Base-by-base conservation (phyloP, 2,329 filamentous ascomycete genomes). In the Xylaria sp. region DNA sequence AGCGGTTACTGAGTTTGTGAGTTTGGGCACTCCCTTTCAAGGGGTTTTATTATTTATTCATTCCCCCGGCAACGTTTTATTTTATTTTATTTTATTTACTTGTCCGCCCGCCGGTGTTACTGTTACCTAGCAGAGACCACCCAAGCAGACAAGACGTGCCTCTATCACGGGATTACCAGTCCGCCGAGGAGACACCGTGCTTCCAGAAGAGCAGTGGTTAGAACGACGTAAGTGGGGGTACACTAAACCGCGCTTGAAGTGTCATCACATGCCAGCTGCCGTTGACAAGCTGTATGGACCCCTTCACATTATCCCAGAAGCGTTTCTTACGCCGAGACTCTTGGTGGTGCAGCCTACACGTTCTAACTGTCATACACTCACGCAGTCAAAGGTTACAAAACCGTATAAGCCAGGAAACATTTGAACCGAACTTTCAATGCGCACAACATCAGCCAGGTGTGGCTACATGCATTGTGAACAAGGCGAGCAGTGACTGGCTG, bases 381-480 rank as follows among this genome's bases (percentile, higher is more conserved):
- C 13, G 25, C 25, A 33, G 53, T 25, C 11, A 50, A 44, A 11
- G 17, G 27, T 29, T n/a, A 25, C 33, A 31, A 59, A 36, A 33
- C 54, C 17, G 53, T 11, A 22, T 25, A 22, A 9, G 38, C 15
- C 11, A 31, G 29, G 49, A 57, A 51, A 42, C 27, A 51, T 42
- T 25, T 9, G 36, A 47, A 45, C 17, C 22, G 17, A 31, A 17
- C 27, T 42, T 33, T 57, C 42, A 38, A 55, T 27, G 27, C 50
- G 56, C 47, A 61, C 55, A 20, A 61, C 50, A 25, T 22, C 20
- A 20, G 25, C 39, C 10, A 11, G 44, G 29, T 45, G 33, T 45
- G 66, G 66, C 60, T 64, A 56, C 25, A 59, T 66, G 60, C 51
- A 53, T 68, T 20, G 17, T 33, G 20, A 36, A 47, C 33, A 38